Percentiles rank a stretch among this genome's conserved stretches.
phyloP scores from a whole-genome alignment of 2,329 filamentous ascomycete genomes.

The Phyllosticta citriasiana region DNA sequence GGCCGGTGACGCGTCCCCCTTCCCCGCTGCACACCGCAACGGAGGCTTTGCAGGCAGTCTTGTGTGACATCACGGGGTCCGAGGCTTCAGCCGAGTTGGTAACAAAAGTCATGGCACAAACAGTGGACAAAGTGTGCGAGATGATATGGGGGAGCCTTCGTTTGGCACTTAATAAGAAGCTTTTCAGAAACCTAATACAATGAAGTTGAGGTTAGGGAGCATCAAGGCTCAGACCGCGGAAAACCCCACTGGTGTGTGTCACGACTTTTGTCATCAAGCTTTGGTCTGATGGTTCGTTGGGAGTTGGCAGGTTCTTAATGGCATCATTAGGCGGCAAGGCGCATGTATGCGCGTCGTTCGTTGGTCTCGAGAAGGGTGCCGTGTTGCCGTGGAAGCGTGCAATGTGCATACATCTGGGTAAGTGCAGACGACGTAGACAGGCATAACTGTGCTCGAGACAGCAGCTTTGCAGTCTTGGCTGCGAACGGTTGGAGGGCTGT shows the following conservation, averaged over 20 bases:
- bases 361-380: neutral
- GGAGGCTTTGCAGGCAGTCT: neutral
- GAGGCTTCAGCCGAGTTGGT: no score
- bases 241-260: no score
- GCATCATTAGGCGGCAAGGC: neutral
- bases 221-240: no score
- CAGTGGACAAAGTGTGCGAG: no score
- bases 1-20: neutral
- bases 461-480: neutral
- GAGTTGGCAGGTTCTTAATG: neutral
- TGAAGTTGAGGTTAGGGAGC: no score
- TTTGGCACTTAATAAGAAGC: no score
- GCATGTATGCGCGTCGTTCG: neutral
- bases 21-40: neutral
- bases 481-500: no score
- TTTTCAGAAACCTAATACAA: no score
- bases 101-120: no score
- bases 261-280: no score
- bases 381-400: neutral
- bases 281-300: neutral
- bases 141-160: no score
- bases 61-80: neutral
- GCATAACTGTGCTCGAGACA: neutral
- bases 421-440: neutral
- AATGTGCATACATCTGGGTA: neutral